Conservation (phyloP, 2,329 filamentous ascomycete genomes). For the Claviceps capensis region DNA sequence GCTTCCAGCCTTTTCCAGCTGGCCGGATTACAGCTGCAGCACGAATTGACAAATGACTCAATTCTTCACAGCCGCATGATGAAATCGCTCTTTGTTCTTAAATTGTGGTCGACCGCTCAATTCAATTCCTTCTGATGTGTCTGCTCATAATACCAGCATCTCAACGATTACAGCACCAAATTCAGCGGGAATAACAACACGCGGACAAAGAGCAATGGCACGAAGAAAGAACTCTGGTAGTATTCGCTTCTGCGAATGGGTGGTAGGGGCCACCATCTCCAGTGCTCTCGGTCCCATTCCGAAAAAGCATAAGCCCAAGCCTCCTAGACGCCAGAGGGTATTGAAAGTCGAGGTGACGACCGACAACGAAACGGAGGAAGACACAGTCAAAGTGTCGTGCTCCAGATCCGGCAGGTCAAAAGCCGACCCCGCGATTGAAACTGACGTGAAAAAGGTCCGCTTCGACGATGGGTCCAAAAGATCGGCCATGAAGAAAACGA, state of each 20-base stretch:
- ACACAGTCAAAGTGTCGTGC: slow-evolving; percentile 34
- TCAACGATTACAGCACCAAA: too few relatives aligned
- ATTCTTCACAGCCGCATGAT: not conserved
- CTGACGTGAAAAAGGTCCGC: slow-evolving; percentile 27
- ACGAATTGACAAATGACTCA: not conserved
- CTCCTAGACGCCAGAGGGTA: slow-evolving; percentile 16
- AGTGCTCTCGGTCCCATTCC: slow-evolving; percentile 15
- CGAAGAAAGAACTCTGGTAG: not conserved
- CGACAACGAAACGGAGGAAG: slow-evolving; percentile 37
- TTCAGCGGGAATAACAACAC: not conserved
- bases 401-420: slow-evolving; percentile 22
- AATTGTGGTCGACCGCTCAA: not conserved
- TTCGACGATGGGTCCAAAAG: slow-evolving; percentile 23
- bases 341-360: slow-evolving; percentile 31
- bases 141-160: not conserved
- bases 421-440: slow-evolving; percentile 1
- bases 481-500: slow-evolving; percentile 23
- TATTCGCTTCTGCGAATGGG: slow-evolving; percentile 25
- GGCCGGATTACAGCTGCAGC: too few relatives aligned
- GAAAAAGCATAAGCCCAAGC: slow-evolving; percentile 13
- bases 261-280: slow-evolving; percentile 23
- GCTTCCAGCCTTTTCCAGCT: too few relatives aligned
- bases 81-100: too few relatives aligned
- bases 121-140: not conserved
- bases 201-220: not conserved